Base-by-base conservation (phyloP, 352 stramenopile species). In the Achlya hypogyna region DNA sequence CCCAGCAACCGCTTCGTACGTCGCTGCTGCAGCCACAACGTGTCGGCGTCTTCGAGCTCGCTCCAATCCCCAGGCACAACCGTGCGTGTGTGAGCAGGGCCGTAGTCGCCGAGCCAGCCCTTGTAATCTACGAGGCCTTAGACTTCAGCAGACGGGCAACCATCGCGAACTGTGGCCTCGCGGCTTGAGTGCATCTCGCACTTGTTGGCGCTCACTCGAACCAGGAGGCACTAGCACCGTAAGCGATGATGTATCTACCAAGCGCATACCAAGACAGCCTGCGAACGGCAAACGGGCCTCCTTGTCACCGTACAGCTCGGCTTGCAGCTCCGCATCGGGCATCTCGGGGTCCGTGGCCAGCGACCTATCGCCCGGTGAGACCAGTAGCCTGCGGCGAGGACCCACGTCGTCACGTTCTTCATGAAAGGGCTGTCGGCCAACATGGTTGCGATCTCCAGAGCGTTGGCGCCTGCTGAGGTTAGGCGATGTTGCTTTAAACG, bases 391-490 rank as follows among this genome's bases (percentile, higher is more conserved):
- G 62, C 52, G 14, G n/a, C 34, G 22, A 5, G 25, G 18, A 20
- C 28, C 12, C 20, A 54, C 49, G 2, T 73, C 71, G 18, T 53
- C 51, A 34, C 74, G 40, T 69, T 81, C 51, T 90, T 78, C 77
- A 93, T 81, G 8, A 93, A 67, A 60, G 82, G 78, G n/a, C 82
- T 85, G 31, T 75, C 82, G 27, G 89, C 82, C 25, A 93, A 90
- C n/a, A 81, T 71, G 54, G 91, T 78, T 3, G 82, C 82, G n/a
- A 93, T 93, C 72, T 93, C 82, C 23, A 91, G 69, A 8, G 84
- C 81, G 10, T 82, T 81, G 58, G 81, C 82, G 51, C 84, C 84
- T 91, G 62, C 16, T 34, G 12, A 2, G 1, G 22, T 42, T 2
- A n/a, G n/a, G n/a, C n/a, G n/a, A n/a, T n/a, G 1, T 28, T 22